Evolutionary conservation across 495 filamentous ascomycete genomes (phyloP).

Genomic region (Immersiella caudata): DNA sequence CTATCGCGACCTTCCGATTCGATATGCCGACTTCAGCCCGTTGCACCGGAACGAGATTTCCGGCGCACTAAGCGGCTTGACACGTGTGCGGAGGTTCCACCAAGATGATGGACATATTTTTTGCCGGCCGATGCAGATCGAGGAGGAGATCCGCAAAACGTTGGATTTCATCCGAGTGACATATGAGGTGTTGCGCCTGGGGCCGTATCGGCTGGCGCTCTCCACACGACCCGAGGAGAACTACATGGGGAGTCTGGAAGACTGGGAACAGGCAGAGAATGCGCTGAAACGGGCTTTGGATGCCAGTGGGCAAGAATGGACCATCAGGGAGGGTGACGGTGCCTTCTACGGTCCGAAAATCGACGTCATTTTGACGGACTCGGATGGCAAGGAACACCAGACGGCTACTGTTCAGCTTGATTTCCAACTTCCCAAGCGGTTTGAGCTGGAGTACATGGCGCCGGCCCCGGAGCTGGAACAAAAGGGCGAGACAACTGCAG

Average conservation of each 20-base stretch:
- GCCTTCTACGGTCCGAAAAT: conserved; percentile 98
- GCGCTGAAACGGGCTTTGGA: conserved; percentile 72
- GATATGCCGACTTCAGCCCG: conserved; percentile 92
- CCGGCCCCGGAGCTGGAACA: conserved; percentile 73
- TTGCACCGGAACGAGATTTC: conserved; percentile 90
- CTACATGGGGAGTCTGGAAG: conserved; percentile 75
- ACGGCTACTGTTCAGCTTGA: conserved; percentile 92
- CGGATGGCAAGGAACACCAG: conserved; percentile 86
- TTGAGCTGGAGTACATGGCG: conserved; percentile 73
- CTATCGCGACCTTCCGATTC: conserved; percentile 82
- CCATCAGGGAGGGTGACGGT: conserved; percentile 77
- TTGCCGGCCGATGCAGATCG: conserved; percentile 81
- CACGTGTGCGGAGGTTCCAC: conserved; percentile 88
- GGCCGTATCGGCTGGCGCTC: conserved; percentile 73
- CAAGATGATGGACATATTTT: conserved; percentile 97
- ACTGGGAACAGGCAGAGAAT: conserved; percentile 81
- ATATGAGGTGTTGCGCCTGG: conserved; percentile 74
- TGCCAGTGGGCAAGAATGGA: conserved; percentile 66
- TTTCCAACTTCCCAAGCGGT: conserved; percentile 87
- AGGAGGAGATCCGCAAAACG: conserved; percentile 75
- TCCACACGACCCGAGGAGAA: conserved; percentile 81
- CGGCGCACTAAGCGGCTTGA: conserved; percentile 82
- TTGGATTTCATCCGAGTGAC: conserved; percentile 79
- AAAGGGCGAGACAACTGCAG: conserved; percentile 51
- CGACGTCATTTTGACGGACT: conserved; percentile 81